phyloP scores from a whole-genome alignment of 805 yeast species.

The Candida ascalaphidarum region DNA sequence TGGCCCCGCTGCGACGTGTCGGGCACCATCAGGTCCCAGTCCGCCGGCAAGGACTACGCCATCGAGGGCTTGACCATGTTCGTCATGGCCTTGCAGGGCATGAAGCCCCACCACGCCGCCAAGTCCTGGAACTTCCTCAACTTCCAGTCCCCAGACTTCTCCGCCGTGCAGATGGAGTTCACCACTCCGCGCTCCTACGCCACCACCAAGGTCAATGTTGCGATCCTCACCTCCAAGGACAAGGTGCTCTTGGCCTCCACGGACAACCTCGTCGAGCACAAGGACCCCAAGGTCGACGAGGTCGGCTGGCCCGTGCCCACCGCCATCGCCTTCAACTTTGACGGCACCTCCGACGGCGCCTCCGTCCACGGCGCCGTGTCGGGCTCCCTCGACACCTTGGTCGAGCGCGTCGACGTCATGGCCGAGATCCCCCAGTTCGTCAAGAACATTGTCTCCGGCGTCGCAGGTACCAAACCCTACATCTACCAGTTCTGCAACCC shows the following conservation, averaged over 20 bases:
- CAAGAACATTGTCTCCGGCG: conserved; percentile 86
- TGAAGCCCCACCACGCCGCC: conserved; percentile 99
- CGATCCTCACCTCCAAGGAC: conserved; percentile 58
- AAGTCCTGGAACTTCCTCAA: conserved; percentile 91
- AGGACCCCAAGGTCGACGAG: conserved; percentile 45
- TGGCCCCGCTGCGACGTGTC: conserved; percentile 83
- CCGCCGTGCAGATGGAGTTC: conserved; percentile 90
- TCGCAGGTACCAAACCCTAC: conserved; percentile 94
- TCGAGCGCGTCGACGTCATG: conserved; percentile 96
- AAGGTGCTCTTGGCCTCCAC: conserved; percentile 57
- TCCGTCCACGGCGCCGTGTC: conserved; percentile 38
- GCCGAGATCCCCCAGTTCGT: conserved; percentile 92
- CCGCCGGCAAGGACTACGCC: conserved; percentile 18
- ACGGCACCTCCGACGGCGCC: conserved; percentile 39
- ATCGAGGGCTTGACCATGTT: conserved; percentile 60
- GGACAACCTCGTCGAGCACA: conserved; percentile 56
- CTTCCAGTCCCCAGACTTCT: conserved; percentile 67
- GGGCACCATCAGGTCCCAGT: conserved; percentile 48
- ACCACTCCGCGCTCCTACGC: conserved; percentile 91
- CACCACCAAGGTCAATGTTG: conserved; percentile 69
- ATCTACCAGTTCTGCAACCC: conserved; percentile 84
- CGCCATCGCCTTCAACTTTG: conserved; percentile 46
- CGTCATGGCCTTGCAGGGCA: conserved; percentile 95
- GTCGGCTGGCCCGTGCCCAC: conserved; percentile 91
- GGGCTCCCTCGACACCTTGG: conserved; percentile 55